These are phyloP conservation scores for Desmodesmus armatus DNA, from an alignment of 139 green algal species.

Conservation along the genomic window DNA sequence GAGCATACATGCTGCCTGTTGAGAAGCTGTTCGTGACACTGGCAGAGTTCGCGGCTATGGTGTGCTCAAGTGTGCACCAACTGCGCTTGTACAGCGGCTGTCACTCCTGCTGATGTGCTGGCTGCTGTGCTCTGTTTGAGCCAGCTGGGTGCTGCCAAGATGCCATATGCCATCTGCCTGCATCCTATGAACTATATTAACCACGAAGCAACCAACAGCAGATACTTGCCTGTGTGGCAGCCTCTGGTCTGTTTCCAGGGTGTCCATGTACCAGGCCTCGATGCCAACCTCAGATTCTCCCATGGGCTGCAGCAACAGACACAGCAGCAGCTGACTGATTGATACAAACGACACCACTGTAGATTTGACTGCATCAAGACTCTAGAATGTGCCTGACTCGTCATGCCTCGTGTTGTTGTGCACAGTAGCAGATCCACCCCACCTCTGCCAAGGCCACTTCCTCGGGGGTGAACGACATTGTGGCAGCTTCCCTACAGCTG, in stretches of 20 bases:
- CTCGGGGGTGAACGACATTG: constrained; percentile 52
- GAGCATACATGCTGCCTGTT: too few relatives aligned
- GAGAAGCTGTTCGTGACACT: too few relatives aligned
- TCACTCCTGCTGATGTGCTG: neutral
- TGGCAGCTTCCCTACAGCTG: too few relatives aligned
- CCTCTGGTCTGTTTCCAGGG: constrained; percentile 77
- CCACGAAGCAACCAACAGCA: neutral
- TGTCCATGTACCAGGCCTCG: constrained; percentile 94
- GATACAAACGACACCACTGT: neutral
- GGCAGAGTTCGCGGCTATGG: too few relatives aligned
- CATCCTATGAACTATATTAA: neutral
- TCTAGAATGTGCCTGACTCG: too few relatives aligned
- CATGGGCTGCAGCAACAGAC: constrained; percentile 68
- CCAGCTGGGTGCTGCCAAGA: neutral
- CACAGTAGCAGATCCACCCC: neutral
- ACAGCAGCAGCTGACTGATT: neutral
- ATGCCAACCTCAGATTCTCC: constrained; percentile 55
- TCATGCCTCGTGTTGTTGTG: neutral
- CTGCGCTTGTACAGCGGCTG: neutral
- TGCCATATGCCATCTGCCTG: neutral
- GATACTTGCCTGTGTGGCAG: constrained; percentile 73
- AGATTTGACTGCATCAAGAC: neutral
- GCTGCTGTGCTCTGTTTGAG: neutral
- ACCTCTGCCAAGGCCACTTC: constrained; percentile 66
- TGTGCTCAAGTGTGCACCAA: too few relatives aligned